Base-by-base conservation (phyloP, 2,329 filamentous ascomycete species). In the Fusarium chlamydosporum region DNA sequence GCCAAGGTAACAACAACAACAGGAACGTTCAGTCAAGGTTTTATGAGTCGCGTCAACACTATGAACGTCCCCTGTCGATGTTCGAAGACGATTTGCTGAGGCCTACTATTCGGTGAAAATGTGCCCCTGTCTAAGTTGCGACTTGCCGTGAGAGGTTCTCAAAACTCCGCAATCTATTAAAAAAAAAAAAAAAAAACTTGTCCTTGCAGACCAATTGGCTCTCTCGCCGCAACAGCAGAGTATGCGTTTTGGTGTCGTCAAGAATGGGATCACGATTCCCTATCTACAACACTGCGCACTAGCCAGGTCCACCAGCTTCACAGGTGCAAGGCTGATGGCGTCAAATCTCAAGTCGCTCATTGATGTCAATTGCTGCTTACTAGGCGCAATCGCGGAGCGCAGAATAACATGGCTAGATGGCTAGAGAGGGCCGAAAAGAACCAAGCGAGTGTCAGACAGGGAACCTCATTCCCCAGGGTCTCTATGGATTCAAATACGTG, bases 401-500 rank as follows among this genome's bases (percentile, higher is more conserved):
- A 50, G 33, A 37, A 50, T 20, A 50, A 7, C 15, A 18, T 18
- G n/a, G 20, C 31, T 16, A 38, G 18, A 18, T 18, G n/a, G 20
- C 31, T 16, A 38, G 20, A 27, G 33, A 20, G 34, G 34, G 29
- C 31, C 54, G 26, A 57, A 38, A 9, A 45, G 29, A 16, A 34
- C 29, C 51, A 35, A 38, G 54, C 51, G 58, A 53, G 70, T 74
- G 72, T 41, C 45, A 75, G 72, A 74, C 70, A 72, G 59, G 72
- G 72, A 55, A 52, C 15, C 20, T 50, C 7, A 46, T 46, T 56
- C 58, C 38, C 72, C 63, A 70, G 72, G 72, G 71, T 61, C 50
- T 59, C 41, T 53, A 66, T 74, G 67, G 69, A 37, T 61, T 43
- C 41, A 47, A 38, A 50, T 50, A 50, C 34, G 61, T 62, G 47